Evolutionary conservation across 2,329 filamentous ascomycete genomes (phyloP).

Genomic region (Cryphonectria japonica): DNA sequence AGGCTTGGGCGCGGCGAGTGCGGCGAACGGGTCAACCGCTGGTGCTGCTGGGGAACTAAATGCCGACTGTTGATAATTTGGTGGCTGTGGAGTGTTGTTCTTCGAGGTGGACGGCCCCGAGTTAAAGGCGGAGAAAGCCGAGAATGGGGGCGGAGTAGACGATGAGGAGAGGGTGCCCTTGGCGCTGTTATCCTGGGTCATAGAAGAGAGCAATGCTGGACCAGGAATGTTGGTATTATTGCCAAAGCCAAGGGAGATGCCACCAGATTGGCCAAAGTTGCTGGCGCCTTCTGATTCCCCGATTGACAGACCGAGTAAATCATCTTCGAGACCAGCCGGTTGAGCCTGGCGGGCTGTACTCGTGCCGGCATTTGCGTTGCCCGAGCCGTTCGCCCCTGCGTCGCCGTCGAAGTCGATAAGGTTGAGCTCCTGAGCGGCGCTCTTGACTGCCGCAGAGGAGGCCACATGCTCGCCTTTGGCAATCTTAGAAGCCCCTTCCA

Average conservation of each 20-base stretch:
- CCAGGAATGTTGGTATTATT: conserved; percentile 69
- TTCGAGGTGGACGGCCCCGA: conserved; percentile 55
- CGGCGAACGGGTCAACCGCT: conserved; percentile 56
- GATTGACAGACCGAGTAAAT: conserved; percentile 86
- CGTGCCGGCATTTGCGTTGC: conserved; percentile 29
- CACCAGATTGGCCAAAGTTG: conserved; percentile 73
- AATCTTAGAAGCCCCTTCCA: conserved; percentile 81
- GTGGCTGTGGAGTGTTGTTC: conserved; percentile 57
- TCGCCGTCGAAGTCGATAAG: conserved; percentile 87
- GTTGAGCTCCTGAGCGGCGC: conserved; percentile 75
- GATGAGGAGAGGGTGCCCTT: conserved; percentile 47
- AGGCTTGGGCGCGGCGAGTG: conserved; percentile 48
- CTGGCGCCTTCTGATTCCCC: conserved; percentile 54
- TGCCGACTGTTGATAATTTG: conserved; percentile 50
- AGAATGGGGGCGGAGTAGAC: conserved; percentile 52
- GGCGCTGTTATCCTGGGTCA: conserved; percentile 64
- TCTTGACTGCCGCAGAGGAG: conserved; percentile 56
- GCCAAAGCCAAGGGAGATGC: conserved; percentile 81
- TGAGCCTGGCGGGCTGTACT: conserved; percentile 50
- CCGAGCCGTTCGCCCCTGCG: conserved; percentile 56
- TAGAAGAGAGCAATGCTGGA: conserved; percentile 65
- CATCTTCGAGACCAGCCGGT: conserved; percentile 76
- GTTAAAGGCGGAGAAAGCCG: conserved; percentile 59
- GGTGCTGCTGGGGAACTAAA: conserved; percentile 50
- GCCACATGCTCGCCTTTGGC: conserved; percentile 69